Evolutionary conservation across 345 rosid genomes (phyloP).

Genomic region (Carallia brachiata): DNA sequence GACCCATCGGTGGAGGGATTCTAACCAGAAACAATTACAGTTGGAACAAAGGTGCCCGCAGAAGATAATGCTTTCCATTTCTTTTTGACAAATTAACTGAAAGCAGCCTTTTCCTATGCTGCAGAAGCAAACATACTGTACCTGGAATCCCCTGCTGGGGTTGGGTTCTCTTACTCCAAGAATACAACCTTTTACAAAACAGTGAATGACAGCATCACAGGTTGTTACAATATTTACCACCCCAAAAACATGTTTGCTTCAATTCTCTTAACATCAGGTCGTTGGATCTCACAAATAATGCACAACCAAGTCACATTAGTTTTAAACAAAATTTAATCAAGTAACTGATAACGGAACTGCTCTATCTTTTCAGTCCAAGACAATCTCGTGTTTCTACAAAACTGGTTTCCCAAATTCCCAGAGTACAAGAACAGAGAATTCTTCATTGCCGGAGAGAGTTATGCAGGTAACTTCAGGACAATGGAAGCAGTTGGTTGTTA

Average conservation of each 20-base stretch:
- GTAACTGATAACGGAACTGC: background rate
- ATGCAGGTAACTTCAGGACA: conserved; percentile 10
- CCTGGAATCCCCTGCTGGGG: conserved; percentile 9
- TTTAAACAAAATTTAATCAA: no score
- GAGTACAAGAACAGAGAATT: conserved; percentile 18
- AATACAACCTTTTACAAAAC: background rate
- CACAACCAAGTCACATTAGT: no score
- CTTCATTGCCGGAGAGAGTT: conserved; percentile 26
- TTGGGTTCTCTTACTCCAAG: conserved; percentile 8
- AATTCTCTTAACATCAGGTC: no score
- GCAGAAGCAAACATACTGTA: conserved; percentile 10
- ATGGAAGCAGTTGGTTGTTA: background rate
- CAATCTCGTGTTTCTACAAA: conserved; percentile 22
- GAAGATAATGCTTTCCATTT: no score
- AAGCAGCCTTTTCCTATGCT: background rate
- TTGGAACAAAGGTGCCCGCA: conserved; percentile 16
- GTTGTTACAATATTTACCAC: background rate
- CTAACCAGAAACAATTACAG: background rate
- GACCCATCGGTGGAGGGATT: background rate
- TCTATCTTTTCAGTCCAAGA: conserved; percentile 13
- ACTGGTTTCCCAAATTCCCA: conserved; percentile 22
- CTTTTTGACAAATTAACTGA: background rate
- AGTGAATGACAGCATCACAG: conserved; percentile 6
- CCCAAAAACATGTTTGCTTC: no score
- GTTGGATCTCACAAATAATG: no score